Percentiles rank a stretch among this genome's conserved stretches.
Evolutionary conservation across 306 rosid genomes (phyloP).

Genomic region (Prunus armeniaca): DNA sequence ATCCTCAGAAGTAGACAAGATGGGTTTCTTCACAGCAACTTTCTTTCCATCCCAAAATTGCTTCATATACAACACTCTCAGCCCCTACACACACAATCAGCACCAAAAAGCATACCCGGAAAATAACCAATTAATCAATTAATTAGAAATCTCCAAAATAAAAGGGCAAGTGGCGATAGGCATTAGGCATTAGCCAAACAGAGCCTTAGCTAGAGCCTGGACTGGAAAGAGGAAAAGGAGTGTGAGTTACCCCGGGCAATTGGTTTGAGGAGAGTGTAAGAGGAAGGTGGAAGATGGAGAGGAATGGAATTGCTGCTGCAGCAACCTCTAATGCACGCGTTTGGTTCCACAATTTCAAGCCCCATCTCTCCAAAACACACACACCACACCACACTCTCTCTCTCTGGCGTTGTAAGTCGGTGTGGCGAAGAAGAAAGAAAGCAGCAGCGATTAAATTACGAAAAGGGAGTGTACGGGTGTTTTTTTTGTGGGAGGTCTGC

Average conservation of each 20-base stretch:
- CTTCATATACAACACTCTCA: constrained; percentile 87
- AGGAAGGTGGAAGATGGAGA: constrained; percentile 77
- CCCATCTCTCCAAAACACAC: too few species aligned
- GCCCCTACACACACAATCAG: constrained; percentile 44
- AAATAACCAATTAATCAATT: neutral
- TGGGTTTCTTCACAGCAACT: constrained; percentile 89
- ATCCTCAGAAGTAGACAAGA: constrained; percentile 70
- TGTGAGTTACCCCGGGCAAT: too few species aligned
- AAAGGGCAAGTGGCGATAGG: neutral
- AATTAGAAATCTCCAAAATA: neutral
- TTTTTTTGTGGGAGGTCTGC: too few species aligned
- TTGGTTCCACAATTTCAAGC: too few species aligned
- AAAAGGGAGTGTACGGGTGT: too few species aligned
- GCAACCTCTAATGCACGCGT: constrained; percentile 60
- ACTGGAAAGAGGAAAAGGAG: too few species aligned
- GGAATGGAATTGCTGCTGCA: constrained; percentile 69
- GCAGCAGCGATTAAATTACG: too few species aligned
- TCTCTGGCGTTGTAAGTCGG: too few species aligned
- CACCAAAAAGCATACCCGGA: neutral
- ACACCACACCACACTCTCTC: too few species aligned
- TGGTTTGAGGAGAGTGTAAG: constrained; percentile 2
- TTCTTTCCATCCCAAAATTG: constrained; percentile 59
- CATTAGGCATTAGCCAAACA: neutral
- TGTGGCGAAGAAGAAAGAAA: too few species aligned
- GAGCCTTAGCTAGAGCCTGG: too few species aligned